Base-by-base conservation (phyloP, 2,329 filamentous ascomycete genomes). In the Chrysoporthe austroafricana region DNA sequence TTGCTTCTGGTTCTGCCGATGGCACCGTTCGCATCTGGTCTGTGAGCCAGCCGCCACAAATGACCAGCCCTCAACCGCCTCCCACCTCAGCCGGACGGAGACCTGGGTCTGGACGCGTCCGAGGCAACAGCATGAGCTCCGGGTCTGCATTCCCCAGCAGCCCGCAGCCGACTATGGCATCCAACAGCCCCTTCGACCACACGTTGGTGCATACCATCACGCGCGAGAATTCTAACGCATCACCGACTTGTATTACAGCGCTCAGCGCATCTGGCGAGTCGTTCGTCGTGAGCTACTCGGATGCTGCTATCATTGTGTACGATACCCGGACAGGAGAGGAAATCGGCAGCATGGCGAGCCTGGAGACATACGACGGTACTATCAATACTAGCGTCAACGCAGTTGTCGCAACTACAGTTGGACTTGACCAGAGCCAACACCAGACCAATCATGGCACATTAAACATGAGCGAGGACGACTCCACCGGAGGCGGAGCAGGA, bases 11-110 rank as follows among this genome's bases (percentile, higher is more conserved):
- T 56, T 92, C 91, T 7, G 94, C 96, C 8, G 96, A 99, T 76
- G 95, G 95, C 11, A 92, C 90, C 3, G 91, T 98, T 68, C 92
- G 97, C 73, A 88, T 99, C 26, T 99, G 96, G 96, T 93, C 94
- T 26, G 91, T 98, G 69, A 97, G 93, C 75, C 89, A 94, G 44
- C 95, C 96, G 36, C 95, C 95, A 9, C 93, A 96, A 74, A 81
- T 94, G 63, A 90, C 90, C 43, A 95, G 93, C 13, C 93, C 93
- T 9, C 91, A 94, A 73, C 89, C 90, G 13, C 89, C 36, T 79
- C 82, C 36, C 80, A 80, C 63, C 75, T 86, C 54, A 85, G 92
- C 73, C 86, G 92, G 63, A 79, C 81, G 66, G 26, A 64, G 66
- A 57, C 77, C 81, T 1, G 84, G 79, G 11, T 88, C 90, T 70